Evolutionary conservation across 441 rosid genomes (phyloP).

Genomic region (Aquilaria agallochum): DNA sequence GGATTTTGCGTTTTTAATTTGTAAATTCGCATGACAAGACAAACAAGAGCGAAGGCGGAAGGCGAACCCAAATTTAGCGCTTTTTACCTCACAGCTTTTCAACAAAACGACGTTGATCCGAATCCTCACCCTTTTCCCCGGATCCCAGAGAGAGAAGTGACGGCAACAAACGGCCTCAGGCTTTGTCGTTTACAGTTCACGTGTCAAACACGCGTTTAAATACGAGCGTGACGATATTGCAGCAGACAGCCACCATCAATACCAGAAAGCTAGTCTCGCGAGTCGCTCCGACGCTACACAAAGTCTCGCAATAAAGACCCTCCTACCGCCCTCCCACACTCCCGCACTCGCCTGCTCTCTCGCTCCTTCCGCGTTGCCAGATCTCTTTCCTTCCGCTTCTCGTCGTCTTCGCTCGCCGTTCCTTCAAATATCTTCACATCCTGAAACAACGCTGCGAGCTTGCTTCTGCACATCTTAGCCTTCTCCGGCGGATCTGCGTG

Average conservation of each 20-base stretch:
- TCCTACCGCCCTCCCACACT: not conserved
- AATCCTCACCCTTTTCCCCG: no score
- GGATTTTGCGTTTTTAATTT: no score
- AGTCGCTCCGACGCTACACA: slow-evolving; percentile 27
- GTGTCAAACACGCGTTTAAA: slow-evolving; percentile 15
- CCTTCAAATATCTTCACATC: not conserved
- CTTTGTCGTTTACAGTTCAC: slow-evolving; percentile 36
- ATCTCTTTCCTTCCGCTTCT: slow-evolving; percentile 4
- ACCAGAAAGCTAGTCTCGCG: slow-evolving; percentile 22
- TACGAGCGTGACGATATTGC: slow-evolving; percentile 12
- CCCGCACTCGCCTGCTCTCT: slow-evolving; percentile 23
- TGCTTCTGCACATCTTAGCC: slow-evolving; percentile 26
- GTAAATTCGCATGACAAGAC: no score
- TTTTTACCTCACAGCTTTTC: no score
- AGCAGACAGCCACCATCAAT: slow-evolving; percentile 15
- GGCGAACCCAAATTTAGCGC: no score
- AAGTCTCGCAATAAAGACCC: slow-evolving; percentile 23
- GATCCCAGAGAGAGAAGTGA: slow-evolving; percentile 11
- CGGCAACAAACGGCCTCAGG: slow-evolving; percentile 33
- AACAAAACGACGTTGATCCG: no score
- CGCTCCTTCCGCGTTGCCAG: slow-evolving; percentile 18
- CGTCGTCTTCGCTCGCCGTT: not conserved
- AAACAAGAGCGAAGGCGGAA: no score
- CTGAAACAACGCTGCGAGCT: not conserved
- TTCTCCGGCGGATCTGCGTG: slow-evolving; percentile 66